Base-by-base conservation (phyloP, 2,329 filamentous ascomycete genomes). In the Sphaerulina populicola region DNA sequence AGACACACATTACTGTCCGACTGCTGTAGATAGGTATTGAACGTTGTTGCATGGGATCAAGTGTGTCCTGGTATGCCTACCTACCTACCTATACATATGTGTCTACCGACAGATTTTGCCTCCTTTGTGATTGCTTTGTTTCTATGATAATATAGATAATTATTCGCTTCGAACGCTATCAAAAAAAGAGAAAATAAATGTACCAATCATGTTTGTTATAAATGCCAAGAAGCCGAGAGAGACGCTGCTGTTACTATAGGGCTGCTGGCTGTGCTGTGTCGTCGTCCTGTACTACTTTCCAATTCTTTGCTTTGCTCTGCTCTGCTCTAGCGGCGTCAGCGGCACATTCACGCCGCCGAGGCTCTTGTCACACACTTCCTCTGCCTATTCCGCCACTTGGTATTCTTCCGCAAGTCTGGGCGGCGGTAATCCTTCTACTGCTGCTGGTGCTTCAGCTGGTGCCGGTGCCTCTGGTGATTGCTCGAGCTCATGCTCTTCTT, bases 91-190 rank as follows among this genome's bases (percentile, higher is more conserved):
- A n/a, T n/a, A n/a, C n/a, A n/a, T n/a, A n/a, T n/a, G n/a, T n/a
- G n/a, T n/a, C n/a, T 18, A 18, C 18, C 18, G 18, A 18, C 18
- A 18, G 18, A 18, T 18, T 2, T 2, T 18, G 18, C 18, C 18
- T 18, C 18, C 18, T 18, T 2, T 18, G 18, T 18, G 18, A 18
- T 18, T 18, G 18, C 2, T 18, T 18, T 18, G 18, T 18, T 18
- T 18, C 18, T 18, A 18, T 18, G 18, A 18, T 18, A 18, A 18
- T 18, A 18, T 3, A n/a, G n/a, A 18, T 18, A 18, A 31, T 48
- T 6, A 23, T 11, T 39, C 46, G 46, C 46, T 49, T 42, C 6
- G 30, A 49, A 49, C 46, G 46, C 46, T 49, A 49, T 49, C 46
- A 42, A 30, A 39, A 18, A 18, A 18, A n/a, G n/a, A n/a, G n/a